These are phyloP conservation scores for Wickerhamiella occidentalis DNA, from an alignment of 805 yeast species.

Conservation along the genomic window DNA sequence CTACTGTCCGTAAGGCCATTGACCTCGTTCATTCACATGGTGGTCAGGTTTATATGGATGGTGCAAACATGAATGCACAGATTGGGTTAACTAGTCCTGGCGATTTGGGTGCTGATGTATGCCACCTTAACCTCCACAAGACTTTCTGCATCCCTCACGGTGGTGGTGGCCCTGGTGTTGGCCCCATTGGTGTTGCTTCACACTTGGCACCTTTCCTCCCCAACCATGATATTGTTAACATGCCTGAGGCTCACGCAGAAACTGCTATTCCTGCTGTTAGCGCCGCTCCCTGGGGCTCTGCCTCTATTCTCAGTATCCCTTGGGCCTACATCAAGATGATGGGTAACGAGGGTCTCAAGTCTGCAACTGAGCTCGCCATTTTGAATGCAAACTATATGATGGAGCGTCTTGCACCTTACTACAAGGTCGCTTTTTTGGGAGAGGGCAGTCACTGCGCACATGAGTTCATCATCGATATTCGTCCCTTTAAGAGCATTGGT, in stretches of 20 bases:
- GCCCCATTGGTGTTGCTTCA: slow-evolving; percentile 85
- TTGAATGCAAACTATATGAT: slow-evolving; percentile 95
- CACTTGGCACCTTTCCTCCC: slow-evolving; percentile 79
- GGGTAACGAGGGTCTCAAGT: slow-evolving; percentile 76
- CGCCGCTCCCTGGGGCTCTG: slow-evolving; percentile 94
- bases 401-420: slow-evolving; percentile 56
- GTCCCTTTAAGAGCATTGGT: slow-evolving; percentile 67
- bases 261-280: slow-evolving; percentile 63
- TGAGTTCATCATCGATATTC: slow-evolving; percentile 85
- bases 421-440: slow-evolving; percentile 60
- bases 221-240: slow-evolving; percentile 48
- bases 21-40: slow-evolving; percentile 76
- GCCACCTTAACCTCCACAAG: slow-evolving; percentile 92
- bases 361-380: slow-evolving; percentile 81
- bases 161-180: slow-evolving; percentile 99
- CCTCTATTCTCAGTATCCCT: slow-evolving; percentile 83
- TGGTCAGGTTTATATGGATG: slow-evolving; percentile 94
- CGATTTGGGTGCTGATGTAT: slow-evolving; percentile 94
- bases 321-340: slow-evolving; percentile 91
- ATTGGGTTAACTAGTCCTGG: slow-evolving; percentile 97
- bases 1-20: slow-evolving; percentile 73
- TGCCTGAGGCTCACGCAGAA: slow-evolving; percentile 29
- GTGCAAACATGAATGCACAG: slow-evolving; percentile 99
- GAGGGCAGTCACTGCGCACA: slow-evolving; percentile 77
- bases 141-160: slow-evolving; percentile 98